Conservation (phyloP, 2,329 filamentous ascomycete species). For the Penicillium capsulatum region DNA sequence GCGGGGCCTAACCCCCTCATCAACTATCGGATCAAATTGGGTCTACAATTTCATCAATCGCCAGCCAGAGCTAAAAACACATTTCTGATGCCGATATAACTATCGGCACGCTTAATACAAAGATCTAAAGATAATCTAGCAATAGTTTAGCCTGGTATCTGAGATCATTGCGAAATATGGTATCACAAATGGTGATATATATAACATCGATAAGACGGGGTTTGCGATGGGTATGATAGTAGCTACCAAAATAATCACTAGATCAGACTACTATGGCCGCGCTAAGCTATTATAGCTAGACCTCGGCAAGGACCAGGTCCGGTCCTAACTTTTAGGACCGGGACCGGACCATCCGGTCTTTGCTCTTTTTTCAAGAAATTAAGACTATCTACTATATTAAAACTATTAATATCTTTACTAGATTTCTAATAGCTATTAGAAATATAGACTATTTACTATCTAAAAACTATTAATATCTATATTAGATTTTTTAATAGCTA, state of each 20-base stretch:
- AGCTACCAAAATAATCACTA: slow-evolving; percentile 1
- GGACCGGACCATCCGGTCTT: no score
- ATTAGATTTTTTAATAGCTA: no score
- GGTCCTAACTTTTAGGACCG: no score
- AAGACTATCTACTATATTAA: no score
- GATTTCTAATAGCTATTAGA: no score
- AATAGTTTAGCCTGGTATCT: slow-evolving; percentile 1
- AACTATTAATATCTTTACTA: no score
- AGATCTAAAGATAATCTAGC: neutral
- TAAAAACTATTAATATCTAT: no score
- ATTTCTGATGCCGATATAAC: neutral
- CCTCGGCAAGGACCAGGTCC: no score
- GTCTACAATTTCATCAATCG: slow-evolving; percentile 1
- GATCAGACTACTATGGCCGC: no score
- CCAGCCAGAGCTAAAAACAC: neutral
- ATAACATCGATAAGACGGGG: slow-evolving; percentile 4
- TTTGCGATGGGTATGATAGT: slow-evolving; percentile 3
- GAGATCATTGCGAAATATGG: neutral
- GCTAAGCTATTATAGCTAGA: slow-evolving; percentile 1
- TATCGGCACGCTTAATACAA: neutral
- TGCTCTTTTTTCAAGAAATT: no score
- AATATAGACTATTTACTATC: no score
- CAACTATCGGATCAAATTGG: slow-evolving; percentile 2
- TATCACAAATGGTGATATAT: neutral
- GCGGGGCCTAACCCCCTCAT: neutral